Conservation (phyloP, 495 filamentous ascomycete species). For the Penicillium cataractarum region DNA sequence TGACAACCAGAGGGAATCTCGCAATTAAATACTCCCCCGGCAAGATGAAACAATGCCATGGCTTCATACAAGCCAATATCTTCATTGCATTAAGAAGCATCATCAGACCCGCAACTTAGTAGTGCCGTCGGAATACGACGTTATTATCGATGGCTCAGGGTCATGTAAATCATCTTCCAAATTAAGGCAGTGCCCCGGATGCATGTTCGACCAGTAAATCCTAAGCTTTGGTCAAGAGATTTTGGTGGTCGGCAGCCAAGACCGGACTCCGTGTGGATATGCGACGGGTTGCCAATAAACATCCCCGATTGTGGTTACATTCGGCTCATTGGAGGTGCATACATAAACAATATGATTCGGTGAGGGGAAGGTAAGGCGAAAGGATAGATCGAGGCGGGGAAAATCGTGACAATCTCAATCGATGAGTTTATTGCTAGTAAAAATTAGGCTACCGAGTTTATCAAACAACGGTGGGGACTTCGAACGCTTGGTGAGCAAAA, state of each 20-base stretch:
- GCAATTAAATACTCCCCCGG: neutral
- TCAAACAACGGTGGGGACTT: neutral
- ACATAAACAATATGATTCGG: neutral
- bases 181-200: neutral
- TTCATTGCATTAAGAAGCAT: constrained; percentile 1
- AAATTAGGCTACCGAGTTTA: neutral
- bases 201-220: neutral
- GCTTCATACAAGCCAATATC: neutral
- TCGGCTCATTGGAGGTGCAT: neutral
- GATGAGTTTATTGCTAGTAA: neutral
- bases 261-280: constrained; percentile 7
- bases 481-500: neutral
- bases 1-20: neutral
- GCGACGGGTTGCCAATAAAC: constrained; percentile 6
- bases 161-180: neutral
- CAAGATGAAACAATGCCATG: neutral
- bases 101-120: neutral
- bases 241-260: constrained; percentile 4
- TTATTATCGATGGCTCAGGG: neutral
- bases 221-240: neutral
- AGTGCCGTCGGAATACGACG: constrained; percentile 10
- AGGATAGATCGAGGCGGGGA: neutral
- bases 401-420: neutral
- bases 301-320: neutral
- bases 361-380: neutral